phyloP scores from a whole-genome alignment of 1,284 basidiomycete species.

The Volvariella volvacea region DNA sequence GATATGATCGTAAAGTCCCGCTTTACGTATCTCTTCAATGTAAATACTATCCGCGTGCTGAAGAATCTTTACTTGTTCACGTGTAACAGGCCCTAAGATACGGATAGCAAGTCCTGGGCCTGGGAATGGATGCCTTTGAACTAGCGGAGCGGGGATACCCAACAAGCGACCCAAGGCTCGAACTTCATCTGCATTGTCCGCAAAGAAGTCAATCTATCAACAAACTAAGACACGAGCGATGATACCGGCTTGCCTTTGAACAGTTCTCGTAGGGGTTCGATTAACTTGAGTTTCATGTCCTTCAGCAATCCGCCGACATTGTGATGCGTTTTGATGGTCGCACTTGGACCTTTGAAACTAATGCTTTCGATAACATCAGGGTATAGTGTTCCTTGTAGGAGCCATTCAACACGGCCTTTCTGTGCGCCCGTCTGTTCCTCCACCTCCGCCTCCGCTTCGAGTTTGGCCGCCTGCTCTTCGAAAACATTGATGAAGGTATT shows the following conservation, averaged over 20 bases:
- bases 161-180: conserved; percentile 89
- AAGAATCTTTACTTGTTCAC: conserved; percentile 90
- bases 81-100: conserved; percentile 91
- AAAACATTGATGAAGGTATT: conserved; percentile 99
- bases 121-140: conserved; percentile 98
- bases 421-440: conserved; percentile 58
- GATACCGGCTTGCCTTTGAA: conserved; percentile 76
- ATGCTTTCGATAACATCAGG: conserved; percentile 99
- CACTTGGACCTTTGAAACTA: conserved; percentile 98
- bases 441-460: conserved; percentile 80
- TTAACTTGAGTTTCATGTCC: conserved; percentile 99
- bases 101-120: conserved; percentile 99
- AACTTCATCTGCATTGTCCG: conserved; percentile 74
- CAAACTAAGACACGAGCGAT: conserved; percentile 3
- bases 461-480: conserved; percentile 86
- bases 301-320: conserved; percentile 96
- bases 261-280: conserved; percentile 94
- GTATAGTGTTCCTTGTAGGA: conserved; percentile 98
- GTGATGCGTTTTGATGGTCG: conserved; percentile 99
- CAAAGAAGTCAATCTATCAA: not conserved
- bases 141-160: conserved; percentile 87
- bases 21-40: conserved; percentile 95
- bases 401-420: conserved; percentile 93
- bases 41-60: conserved; percentile 96
- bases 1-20: conserved; percentile 90